Conservation (phyloP, 2,329 filamentous ascomycete species). For the Corinectria fuckeliana region DNA sequence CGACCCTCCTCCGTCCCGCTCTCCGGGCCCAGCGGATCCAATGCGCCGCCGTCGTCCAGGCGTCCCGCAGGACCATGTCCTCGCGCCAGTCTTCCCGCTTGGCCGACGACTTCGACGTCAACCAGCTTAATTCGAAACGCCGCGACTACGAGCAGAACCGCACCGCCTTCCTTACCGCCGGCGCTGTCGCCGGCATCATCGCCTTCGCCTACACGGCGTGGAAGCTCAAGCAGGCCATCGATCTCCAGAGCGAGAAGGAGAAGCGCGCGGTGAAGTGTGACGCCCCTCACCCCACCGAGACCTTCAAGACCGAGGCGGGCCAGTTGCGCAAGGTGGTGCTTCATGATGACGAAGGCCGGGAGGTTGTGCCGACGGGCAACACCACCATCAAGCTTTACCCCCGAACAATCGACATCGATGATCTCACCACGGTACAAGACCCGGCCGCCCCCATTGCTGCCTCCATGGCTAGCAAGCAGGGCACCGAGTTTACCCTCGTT, state of each 20-base stretch:
- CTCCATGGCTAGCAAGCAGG: conserved; percentile 49
- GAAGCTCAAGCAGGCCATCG: conserved; percentile 55
- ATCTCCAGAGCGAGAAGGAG: conserved; percentile 42
- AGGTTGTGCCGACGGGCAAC: conserved; percentile 83
- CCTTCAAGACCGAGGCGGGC: conserved; percentile 56
- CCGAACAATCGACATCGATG: conserved; percentile 67
- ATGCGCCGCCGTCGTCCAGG: conserved; percentile 30
- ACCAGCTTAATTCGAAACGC: conserved; percentile 53
- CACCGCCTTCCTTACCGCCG: conserved; percentile 58
- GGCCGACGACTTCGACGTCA: conserved; percentile 58
- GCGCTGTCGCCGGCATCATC: conserved; percentile 56
- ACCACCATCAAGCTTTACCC: conserved; percentile 82
- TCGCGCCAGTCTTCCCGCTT: conserved; percentile 43
- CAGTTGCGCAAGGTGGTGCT: conserved; percentile 64
- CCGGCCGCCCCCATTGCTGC: conserved; percentile 43
- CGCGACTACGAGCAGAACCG: conserved; percentile 59
- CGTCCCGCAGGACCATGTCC: conserved; percentile 39
- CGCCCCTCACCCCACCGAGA: conserved; percentile 48
- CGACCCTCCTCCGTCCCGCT: conserved; percentile 41
- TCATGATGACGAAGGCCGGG: conserved; percentile 71
- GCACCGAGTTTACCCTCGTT: conserved; percentile 82
- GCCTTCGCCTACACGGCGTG: conserved; percentile 59
- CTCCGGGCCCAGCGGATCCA: conserved; percentile 34
- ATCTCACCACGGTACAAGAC: conserved; percentile 45
- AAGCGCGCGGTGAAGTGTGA: conserved; percentile 53